Conservation (phyloP, 176 grass and related monocot species). For the bread wheat (Triticum aestivum) region DNA sequence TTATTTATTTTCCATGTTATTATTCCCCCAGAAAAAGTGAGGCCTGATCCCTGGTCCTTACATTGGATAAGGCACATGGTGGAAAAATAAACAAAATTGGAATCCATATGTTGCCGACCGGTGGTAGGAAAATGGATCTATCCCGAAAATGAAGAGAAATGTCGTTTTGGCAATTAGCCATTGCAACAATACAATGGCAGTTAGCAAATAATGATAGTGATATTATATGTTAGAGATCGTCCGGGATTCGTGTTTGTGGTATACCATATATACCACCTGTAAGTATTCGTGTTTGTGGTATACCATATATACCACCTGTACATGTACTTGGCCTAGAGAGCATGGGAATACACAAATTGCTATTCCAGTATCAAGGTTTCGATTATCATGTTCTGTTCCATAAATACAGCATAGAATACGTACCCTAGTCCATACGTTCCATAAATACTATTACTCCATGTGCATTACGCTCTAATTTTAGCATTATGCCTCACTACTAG, state of each 20-base stretch:
- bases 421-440: background rate
- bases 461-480: background rate
- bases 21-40: background rate
- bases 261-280: background rate
- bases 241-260: background rate
- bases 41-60: background rate
- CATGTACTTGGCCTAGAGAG: background rate
- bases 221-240: background rate
- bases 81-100: background rate
- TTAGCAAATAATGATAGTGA: constrained; percentile 22
- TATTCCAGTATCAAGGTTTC: background rate
- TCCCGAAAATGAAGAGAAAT: background rate
- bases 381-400: background rate
- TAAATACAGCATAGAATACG: background rate
- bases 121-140: background rate
- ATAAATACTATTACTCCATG: background rate
- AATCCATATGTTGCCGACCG: background rate
- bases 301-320: no score
- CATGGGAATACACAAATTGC: background rate
- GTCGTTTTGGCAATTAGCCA: background rate
- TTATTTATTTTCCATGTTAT: no score
- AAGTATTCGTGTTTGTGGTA: background rate
- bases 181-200: constrained; percentile 4
- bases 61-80: background rate
- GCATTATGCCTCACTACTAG: background rate